phyloP scores from a whole-genome alignment of 108 stramenopile species.

The Nitzschia sp. region DNA sequence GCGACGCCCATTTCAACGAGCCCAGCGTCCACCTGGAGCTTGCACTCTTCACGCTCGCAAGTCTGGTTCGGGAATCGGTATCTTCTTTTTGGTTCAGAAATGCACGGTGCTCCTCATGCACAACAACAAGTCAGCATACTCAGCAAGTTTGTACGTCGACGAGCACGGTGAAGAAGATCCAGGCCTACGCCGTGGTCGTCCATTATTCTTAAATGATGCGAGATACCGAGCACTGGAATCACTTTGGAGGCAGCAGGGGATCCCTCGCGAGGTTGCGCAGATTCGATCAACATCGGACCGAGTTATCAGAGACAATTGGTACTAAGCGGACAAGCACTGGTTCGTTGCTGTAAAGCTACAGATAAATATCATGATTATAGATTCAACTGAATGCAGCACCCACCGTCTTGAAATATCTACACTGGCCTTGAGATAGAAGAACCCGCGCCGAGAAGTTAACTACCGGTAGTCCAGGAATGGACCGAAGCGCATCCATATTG shows the following conservation, averaged over 20 bases:
- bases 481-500: too few relatives aligned
- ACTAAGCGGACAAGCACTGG: constrained; percentile 54
- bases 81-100: constrained; percentile 91
- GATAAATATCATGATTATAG: too few relatives aligned
- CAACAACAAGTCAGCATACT: constrained; percentile 93
- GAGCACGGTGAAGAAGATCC: constrained; percentile 95
- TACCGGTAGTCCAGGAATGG: too few relatives aligned
- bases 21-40: constrained; percentile 67
- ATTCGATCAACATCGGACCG: constrained; percentile 89
- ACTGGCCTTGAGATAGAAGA: too few relatives aligned
- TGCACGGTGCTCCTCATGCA: constrained; percentile 91
- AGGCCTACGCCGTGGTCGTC: constrained; percentile 80
- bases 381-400: too few relatives aligned
- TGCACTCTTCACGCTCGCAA: constrained; percentile 88
- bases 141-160: constrained; percentile 89
- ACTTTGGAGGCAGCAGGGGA: constrained; percentile 83
- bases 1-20: constrained; percentile 40
- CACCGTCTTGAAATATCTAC: too few relatives aligned
- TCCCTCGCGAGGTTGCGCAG: constrained; percentile 89
- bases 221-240: constrained; percentile 76
- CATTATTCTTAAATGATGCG: constrained; percentile 84
- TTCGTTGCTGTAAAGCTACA: too few relatives aligned
- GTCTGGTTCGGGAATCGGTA: constrained; percentile 85
- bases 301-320: constrained; percentile 93
- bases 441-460: too few relatives aligned